Percentiles rank a stretch among this genome's conserved stretches.
Conservation (phyloP, 2,329 filamentous ascomycete species). For the Cladorrhinum sp. region DNA sequence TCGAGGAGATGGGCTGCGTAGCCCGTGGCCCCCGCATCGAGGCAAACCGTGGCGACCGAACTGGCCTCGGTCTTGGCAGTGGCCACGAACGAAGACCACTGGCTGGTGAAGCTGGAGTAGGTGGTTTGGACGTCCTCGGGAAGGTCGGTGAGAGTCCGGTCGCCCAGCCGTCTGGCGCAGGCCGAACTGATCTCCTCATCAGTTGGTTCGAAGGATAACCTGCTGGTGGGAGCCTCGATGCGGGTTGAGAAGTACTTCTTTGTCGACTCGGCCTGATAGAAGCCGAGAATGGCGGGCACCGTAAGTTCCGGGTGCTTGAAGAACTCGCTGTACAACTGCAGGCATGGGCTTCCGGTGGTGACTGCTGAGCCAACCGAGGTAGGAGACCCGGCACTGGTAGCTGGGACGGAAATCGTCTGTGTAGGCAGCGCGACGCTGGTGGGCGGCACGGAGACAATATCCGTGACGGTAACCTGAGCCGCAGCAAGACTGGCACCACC, state of each 20-base stretch:
- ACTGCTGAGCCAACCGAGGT: too few relatives aligned
- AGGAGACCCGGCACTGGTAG: not conserved
- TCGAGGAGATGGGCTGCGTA: not conserved
- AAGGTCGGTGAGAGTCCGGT: not conserved
- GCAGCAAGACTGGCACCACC: not conserved
- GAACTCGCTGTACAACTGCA: not conserved
- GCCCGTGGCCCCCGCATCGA: not conserved
- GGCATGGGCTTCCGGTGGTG: too few relatives aligned
- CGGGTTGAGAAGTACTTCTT: not conserved
- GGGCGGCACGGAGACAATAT: not conserved
- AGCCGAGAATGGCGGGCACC: not conserved
- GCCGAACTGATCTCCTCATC: not conserved
- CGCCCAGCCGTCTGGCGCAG: not conserved
- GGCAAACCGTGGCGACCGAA: not conserved
- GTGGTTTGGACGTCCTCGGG: not conserved
- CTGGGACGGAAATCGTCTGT: not conserved
- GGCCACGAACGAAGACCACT: not conserved
- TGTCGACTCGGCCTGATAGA: not conserved
- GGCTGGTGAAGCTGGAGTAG: not conserved
- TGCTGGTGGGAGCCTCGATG: not conserved
- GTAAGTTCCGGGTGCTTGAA: not conserved
- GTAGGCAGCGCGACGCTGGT: not conserved
- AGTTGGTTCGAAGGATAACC: not conserved
- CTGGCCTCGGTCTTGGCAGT: not conserved
- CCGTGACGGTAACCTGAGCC: not conserved